phyloP scores from a whole-genome alignment of 2,329 filamentous ascomycete species.

The Talaromyces piceae region DNA sequence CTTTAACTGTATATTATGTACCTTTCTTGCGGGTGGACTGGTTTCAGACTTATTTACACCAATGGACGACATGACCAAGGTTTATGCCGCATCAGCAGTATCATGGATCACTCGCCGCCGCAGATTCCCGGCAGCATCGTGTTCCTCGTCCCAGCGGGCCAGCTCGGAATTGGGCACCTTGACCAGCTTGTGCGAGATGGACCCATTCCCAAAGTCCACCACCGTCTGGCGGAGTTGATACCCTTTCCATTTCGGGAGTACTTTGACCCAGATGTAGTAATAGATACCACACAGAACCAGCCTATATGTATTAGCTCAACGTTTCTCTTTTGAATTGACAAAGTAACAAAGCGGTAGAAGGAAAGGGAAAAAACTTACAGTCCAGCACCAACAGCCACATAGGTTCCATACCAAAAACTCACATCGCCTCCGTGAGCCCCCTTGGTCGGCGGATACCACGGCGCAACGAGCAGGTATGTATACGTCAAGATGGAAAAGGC shows the following conservation, averaged over 20 bases:
- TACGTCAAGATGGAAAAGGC: conserved; percentile 55
- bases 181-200: conserved; percentile 44
- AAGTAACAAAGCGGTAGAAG: neutral
- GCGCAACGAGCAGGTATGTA: conserved; percentile 58
- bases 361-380: conserved; percentile 44
- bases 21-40: no score
- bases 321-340: neutral
- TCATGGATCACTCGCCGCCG: conserved; percentile 4
- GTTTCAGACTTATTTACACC: neutral
- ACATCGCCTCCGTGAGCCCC: conserved; percentile 57
- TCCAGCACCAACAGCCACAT: conserved; percentile 56
- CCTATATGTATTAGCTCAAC: conserved; percentile 28
- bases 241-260: conserved; percentile 46
- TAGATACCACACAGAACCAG: conserved; percentile 49
- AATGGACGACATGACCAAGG: no score
- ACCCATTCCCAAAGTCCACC: conserved; percentile 43
- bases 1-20: neutral
- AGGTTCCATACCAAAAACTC: conserved; percentile 68
- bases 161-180: conserved; percentile 48
- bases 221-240: conserved; percentile 53
- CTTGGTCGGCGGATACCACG: conserved; percentile 60
- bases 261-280: conserved; percentile 52
- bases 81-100: neutral
- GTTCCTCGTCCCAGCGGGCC: conserved; percentile 50
- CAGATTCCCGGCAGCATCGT: conserved; percentile 43